Evolutionary conservation across 2,329 filamentous ascomycete genomes (phyloP), one percentile per base, ranked within the genome.

Genomic region (Colletotrichum neosansevieriae): DNA sequence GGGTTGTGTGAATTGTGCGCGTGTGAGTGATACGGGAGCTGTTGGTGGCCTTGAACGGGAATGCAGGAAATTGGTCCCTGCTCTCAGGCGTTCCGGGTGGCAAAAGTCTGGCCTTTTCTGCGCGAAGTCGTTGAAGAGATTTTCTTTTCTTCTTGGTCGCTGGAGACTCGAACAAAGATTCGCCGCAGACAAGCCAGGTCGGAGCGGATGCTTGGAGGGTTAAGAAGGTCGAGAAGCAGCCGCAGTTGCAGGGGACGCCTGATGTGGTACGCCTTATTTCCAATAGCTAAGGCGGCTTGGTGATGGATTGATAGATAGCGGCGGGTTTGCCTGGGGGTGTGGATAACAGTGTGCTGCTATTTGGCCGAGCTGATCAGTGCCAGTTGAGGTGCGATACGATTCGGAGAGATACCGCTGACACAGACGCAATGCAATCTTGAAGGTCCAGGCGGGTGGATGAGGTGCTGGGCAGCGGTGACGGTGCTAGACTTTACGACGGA

Each of bases 301-400:
- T 65, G 65, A 59, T 65, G 65, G 65, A 59, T 59, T 59, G 61
- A 68, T 21, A 68, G 65, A 68, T 68, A 68, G 65, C 65, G 61
- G 65, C 61, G 65, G 65, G 65, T 65, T 68, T 54, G 61, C 12
- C 65, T 68, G 49, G 51, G 58, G 36, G 59, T 59, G 58, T 62
- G 63, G 58, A 61, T 67, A 53, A 38, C n/a, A 34, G 38, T 42
- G 40, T 24, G 42, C 53, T 49, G 50, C 54, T 70, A 71, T 70
- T 70, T 70, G 70, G 50, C 67, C 70, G 70, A 71, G 67, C 70
- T 71, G 70, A 71, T 70, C 61, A 67, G 62, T 68, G 67, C 58
- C 44, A 59, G 53, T 47, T 59, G 58, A 24, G 60, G 15, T 45
- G 34, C 53, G 44, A 21, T 54, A 51, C 24, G 49, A 53, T 49